A percentile compares a stretch with the other conserved stretches of the same genome.
phyloP scores from a whole-genome alignment of 1,284 basidiomycete genomes.

The Omphalotus olearius region DNA sequence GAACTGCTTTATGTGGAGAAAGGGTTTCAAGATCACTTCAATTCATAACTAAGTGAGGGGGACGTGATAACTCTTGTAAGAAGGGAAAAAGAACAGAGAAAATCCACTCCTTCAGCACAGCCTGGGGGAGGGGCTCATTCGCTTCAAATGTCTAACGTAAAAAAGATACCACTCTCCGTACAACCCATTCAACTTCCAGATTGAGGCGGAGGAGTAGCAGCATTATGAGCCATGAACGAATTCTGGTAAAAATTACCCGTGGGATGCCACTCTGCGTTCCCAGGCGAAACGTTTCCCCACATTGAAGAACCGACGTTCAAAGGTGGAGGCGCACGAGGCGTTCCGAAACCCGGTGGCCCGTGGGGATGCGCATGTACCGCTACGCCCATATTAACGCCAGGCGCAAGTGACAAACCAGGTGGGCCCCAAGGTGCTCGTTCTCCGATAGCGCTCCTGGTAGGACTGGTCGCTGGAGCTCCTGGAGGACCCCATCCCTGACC shows the following conservation, averaged over 20 bases:
- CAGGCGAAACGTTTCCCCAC: slow-evolving; percentile 36
- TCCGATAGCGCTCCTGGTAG: slow-evolving; percentile 27
- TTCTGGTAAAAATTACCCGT: slow-evolving; percentile 39
- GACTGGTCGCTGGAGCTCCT: slow-evolving; percentile 24
- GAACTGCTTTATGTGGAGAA: neutral
- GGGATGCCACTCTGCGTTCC: slow-evolving; percentile 45
- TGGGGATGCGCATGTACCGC: neutral
- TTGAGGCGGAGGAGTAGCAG: slow-evolving; percentile 51
- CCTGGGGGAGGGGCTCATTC: too few relatives aligned
- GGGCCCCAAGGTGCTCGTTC: slow-evolving; percentile 43
- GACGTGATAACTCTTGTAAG: neutral
- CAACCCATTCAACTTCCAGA: slow-evolving; percentile 26
- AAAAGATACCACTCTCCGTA: neutral
- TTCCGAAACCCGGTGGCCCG: slow-evolving; percentile 23
- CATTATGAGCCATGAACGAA: slow-evolving; percentile 37
- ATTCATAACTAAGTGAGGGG: neutral
- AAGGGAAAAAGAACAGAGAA: neutral
- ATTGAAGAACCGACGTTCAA: slow-evolving; percentile 27
- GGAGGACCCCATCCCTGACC: slow-evolving; percentile 44
- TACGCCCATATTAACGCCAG: slow-evolving; percentile 5
- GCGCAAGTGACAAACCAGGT: slow-evolving; percentile 24
- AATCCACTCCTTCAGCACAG: too few relatives aligned
- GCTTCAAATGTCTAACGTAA: too few relatives aligned
- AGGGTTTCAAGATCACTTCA: neutral
- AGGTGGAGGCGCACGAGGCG: slow-evolving; percentile 31